Evolutionary conservation across 306 rosid species (phyloP).

Genomic region (Malus asiatica): DNA sequence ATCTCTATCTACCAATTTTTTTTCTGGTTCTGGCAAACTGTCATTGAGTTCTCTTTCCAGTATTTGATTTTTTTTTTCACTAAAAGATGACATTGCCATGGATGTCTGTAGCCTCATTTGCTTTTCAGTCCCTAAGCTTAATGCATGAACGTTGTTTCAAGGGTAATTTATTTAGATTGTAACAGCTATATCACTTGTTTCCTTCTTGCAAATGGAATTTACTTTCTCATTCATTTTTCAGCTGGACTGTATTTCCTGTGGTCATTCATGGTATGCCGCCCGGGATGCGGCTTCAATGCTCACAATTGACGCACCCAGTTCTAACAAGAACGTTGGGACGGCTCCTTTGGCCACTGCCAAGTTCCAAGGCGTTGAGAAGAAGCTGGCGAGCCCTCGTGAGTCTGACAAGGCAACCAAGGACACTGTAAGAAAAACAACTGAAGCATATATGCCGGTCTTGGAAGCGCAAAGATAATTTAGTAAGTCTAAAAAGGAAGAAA

Average conservation of each 20-base stretch:
- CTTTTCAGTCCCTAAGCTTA: too few species aligned
- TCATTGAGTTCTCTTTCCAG: too few species aligned
- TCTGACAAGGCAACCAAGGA: too few species aligned
- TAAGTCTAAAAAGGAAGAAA: slow-evolving; percentile 51
- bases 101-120: too few species aligned
- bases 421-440: too few species aligned
- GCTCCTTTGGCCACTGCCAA: slow-evolving; percentile 65
- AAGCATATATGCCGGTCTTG: too few species aligned
- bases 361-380: slow-evolving; percentile 64
- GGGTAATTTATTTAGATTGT: not conserved
- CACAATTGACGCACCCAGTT: slow-evolving; percentile 42
- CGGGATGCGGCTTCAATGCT: slow-evolving; percentile 67
- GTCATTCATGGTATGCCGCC: slow-evolving; percentile 83
- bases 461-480: slow-evolving; percentile 34
- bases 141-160: not conserved
- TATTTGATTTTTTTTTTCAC: too few species aligned
- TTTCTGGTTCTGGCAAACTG: too few species aligned
- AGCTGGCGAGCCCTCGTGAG: slow-evolving; percentile 51
- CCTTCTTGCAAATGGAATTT: not conserved
- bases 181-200: not conserved
- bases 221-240: slow-evolving; percentile 25
- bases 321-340: slow-evolving; percentile 40
- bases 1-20: too few species aligned
- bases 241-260: slow-evolving; percentile 89
- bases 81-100: too few species aligned